Conservation (phyloP, 164 flowering plant species). For the Umbilicus rupestris region DNA sequence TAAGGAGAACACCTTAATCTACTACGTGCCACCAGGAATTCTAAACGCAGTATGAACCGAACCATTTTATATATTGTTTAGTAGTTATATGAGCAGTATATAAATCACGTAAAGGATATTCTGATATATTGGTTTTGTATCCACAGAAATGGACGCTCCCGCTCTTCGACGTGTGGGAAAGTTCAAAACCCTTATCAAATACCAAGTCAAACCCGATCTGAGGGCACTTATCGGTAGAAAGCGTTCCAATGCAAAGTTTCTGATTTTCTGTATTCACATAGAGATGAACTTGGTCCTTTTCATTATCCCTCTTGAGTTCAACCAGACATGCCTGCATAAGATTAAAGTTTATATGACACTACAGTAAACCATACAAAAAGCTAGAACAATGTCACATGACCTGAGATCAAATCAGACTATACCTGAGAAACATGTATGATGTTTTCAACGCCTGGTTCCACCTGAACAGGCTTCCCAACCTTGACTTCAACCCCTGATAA, state of each 20-base stretch:
- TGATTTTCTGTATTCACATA: conserved; percentile 25
- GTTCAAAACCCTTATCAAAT: conserved; percentile 34
- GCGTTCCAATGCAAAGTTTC: conserved; percentile 43
- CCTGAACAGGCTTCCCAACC: conserved; percentile 25
- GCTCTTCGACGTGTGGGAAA: conserved; percentile 44
- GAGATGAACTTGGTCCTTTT: conserved; percentile 22
- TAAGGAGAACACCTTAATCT: not conserved
- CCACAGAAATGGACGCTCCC: conserved; percentile 46
- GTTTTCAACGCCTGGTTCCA: conserved; percentile 20
- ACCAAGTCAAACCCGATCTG: conserved; percentile 37
- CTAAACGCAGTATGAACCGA: not conserved
- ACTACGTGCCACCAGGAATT: not conserved
- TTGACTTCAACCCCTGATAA: conserved; percentile 40
- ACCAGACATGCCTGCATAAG: conserved; percentile 37
- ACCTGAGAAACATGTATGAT: conserved; percentile 46
- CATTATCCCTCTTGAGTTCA: conserved; percentile 30
- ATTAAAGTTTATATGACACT: too few relatives aligned
- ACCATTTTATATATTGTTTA: too few relatives aligned
- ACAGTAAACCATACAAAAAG: too few relatives aligned
- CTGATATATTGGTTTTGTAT: conserved; percentile 18
- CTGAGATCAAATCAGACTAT: not conserved
- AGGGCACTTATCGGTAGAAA: conserved; percentile 28
- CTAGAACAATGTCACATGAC: too few relatives aligned
- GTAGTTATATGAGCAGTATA: too few relatives aligned
- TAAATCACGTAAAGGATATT: conserved; percentile 26